Conservation (phyloP, 805 yeast genomes). For the Candida ficus region DNA sequence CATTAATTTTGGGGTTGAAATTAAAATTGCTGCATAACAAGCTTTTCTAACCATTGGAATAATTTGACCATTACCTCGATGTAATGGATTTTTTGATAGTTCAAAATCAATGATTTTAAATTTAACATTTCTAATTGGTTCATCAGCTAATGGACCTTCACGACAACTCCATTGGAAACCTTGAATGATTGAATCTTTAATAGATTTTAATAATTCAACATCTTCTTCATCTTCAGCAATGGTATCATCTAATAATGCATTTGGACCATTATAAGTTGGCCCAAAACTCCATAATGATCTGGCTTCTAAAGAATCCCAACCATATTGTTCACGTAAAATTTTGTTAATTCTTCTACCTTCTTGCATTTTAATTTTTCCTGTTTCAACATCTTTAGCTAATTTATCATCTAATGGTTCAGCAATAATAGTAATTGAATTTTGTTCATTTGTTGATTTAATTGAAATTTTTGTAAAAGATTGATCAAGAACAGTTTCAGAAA, state of each 20-base stretch:
- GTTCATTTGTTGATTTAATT: conserved; percentile 49
- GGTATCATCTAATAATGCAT: conserved; percentile 64
- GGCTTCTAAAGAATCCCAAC: conserved; percentile 82
- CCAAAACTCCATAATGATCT: conserved; percentile 79
- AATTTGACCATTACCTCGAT: conserved; percentile 60
- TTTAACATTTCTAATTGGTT: conserved; percentile 62
- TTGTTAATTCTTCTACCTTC: conserved; percentile 44
- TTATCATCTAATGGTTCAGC: conserved; percentile 68
- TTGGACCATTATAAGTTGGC: conserved; percentile 50
- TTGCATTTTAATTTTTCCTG: conserved; percentile 33
- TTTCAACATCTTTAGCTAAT: conserved; percentile 52
- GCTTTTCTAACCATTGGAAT: conserved; percentile 83
- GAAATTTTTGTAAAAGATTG: conserved; percentile 66
- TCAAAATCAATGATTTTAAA: conserved; percentile 65
- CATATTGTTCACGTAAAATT: conserved; percentile 48
- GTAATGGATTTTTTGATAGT: conserved; percentile 42
- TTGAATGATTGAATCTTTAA: conserved; percentile 53
- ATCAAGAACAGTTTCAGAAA: conserved; percentile 70
- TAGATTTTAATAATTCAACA: conserved; percentile 37
- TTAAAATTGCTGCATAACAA: conserved; percentile 71
- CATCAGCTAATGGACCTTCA: conserved; percentile 94
- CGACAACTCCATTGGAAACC: conserved; percentile 82
- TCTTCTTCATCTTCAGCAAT: conserved; percentile 61
- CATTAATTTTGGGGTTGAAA: conserved; percentile 71
- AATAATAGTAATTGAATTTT: conserved; percentile 57